A percentile compares a stretch with the other conserved stretches of the same genome.
These are phyloP conservation scores for Coffea canephora DNA, from an alignment of 257 asterid genomes.

Conservation along the genomic window DNA sequence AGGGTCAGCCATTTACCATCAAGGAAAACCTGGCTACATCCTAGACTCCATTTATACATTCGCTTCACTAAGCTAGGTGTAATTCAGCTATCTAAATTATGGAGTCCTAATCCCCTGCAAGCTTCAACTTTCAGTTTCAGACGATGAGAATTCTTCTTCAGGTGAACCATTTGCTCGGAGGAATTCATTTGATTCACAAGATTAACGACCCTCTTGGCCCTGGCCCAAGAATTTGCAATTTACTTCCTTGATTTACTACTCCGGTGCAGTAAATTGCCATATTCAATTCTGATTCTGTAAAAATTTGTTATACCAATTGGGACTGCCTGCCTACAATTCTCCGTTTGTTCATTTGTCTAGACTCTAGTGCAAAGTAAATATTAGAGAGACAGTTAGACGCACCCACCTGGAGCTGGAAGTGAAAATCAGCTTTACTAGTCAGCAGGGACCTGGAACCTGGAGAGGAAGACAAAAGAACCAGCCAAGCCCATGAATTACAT, in stretches of 20 bases:
- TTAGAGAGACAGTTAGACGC: background rate
- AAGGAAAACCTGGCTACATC: too few relatives aligned
- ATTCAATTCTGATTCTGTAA: too few relatives aligned
- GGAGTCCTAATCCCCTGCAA: background rate
- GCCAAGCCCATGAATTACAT: background rate
- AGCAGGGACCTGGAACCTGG: slow-evolving; percentile 24
- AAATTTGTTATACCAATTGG: too few relatives aligned
- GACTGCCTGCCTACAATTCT: background rate
- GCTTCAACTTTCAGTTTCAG: background rate
- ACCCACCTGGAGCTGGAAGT: slow-evolving; percentile 40
- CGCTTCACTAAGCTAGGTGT: too few relatives aligned
- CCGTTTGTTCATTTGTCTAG: background rate
- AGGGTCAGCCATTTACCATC: too few relatives aligned
- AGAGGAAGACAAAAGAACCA: background rate
- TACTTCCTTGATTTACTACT: too few relatives aligned
- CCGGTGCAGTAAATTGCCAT: too few relatives aligned
- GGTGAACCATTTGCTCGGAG: background rate
- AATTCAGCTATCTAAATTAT: too few relatives aligned
- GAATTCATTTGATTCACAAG: background rate
- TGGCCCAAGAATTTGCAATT: background rate
- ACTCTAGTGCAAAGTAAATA: background rate
- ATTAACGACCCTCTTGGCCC: slow-evolving; percentile 10
- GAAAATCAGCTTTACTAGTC: slow-evolving; percentile 17
- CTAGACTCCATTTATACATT: too few relatives aligned
- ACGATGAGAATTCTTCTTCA: background rate